phyloP scores from a whole-genome alignment of 2,329 filamentous ascomycete species.

The Colletotrichum shisoi region DNA sequence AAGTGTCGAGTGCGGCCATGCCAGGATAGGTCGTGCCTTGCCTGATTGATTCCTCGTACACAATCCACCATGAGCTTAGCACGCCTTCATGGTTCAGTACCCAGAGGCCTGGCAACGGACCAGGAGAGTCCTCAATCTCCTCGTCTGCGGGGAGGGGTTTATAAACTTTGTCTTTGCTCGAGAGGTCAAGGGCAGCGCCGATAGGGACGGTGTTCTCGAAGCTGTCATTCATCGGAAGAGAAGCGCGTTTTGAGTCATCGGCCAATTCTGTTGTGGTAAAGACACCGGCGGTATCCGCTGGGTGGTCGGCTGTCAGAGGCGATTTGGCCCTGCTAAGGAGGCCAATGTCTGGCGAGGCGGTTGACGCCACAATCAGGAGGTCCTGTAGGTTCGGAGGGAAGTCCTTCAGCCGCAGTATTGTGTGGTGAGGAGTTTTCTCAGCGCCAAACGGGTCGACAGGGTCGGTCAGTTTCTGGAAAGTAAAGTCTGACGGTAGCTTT shows the following conservation, averaged over 20 bases:
- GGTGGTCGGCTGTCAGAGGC: conserved; percentile 68
- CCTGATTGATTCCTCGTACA: conserved; percentile 87
- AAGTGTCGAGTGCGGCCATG: conserved; percentile 56
- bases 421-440: conserved; percentile 75
- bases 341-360: conserved; percentile 79
- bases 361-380: conserved; percentile 81
- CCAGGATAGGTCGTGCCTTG: conserved; percentile 77
- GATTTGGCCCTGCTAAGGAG: conserved; percentile 77
- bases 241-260: conserved; percentile 77
- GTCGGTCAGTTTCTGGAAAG: conserved; percentile 77
- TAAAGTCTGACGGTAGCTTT: conserved; percentile 66
- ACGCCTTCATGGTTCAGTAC: conserved; percentile 89
- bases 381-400: conserved; percentile 85
- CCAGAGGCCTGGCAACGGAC: conserved; percentile 83
- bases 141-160: conserved; percentile 79
- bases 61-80: conserved; percentile 86
- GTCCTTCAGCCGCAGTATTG: conserved; percentile 76
- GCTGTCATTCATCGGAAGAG: conserved; percentile 74
- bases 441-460: conserved; percentile 76
- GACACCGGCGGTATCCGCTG: conserved; percentile 68
- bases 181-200: conserved; percentile 84
- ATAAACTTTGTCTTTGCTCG: conserved; percentile 77
- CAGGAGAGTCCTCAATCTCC: conserved; percentile 79
- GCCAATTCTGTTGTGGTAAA: conserved; percentile 78
- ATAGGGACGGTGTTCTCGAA: conserved; percentile 78